These are phyloP conservation scores for Solanum lycopersicoides DNA, from an alignment of 257 asterid species.

Conservation along the genomic window DNA sequence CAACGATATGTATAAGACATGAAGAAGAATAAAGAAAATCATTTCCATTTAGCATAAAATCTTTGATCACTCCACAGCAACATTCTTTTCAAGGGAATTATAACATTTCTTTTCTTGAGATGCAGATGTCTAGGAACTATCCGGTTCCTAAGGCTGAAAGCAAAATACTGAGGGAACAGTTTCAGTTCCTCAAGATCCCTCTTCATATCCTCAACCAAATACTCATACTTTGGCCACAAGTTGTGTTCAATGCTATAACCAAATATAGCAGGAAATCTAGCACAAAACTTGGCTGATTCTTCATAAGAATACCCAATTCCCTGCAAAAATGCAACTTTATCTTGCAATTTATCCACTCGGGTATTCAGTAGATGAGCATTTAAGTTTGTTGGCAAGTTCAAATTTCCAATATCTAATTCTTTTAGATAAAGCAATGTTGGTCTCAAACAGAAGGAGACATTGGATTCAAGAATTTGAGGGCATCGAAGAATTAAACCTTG, in stretches of 20 bases:
- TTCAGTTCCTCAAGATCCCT: slow-evolving; percentile 12
- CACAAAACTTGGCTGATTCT: slow-evolving; percentile 13
- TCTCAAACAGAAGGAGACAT: slow-evolving; percentile 16
- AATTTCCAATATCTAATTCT: slow-evolving; percentile 8
- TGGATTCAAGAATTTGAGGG: slow-evolving; percentile 21
- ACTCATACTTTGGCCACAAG: slow-evolving; percentile 18
- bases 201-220: slow-evolving; percentile 14
- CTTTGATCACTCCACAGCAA: slow-evolving; percentile 17
- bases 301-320: slow-evolving; percentile 12
- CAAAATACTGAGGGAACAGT: slow-evolving; percentile 25
- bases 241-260: slow-evolving; percentile 19
- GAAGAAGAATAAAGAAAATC: neutral
- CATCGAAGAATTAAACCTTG: slow-evolving; percentile 15
- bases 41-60: slow-evolving; percentile 27
- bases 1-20: neutral
- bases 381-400: slow-evolving; percentile 19
- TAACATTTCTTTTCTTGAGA: slow-evolving; percentile 13
- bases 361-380: slow-evolving; percentile 28
- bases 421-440: slow-evolving; percentile 18
- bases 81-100: slow-evolving; percentile 12
- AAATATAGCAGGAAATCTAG: slow-evolving; percentile 24
- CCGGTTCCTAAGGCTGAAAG: slow-evolving; percentile 19
- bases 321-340: slow-evolving; percentile 10
- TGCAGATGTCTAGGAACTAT: slow-evolving; percentile 24
- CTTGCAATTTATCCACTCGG: slow-evolving; percentile 15